These are phyloP conservation scores for Pythium sp. DNA, from an alignment of 352 stramenopile species.

Conservation along the genomic window DNA sequence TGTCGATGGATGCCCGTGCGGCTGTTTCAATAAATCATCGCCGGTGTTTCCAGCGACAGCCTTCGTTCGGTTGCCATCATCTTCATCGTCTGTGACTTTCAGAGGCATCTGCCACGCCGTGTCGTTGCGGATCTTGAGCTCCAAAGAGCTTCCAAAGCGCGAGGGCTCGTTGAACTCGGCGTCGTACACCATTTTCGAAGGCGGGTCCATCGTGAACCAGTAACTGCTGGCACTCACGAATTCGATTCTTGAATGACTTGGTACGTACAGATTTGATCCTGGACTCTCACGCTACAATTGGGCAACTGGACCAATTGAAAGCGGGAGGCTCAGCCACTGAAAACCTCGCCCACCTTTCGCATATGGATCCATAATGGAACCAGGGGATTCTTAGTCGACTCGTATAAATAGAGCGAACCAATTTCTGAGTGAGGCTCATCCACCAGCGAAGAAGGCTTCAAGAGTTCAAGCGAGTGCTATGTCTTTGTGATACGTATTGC, in stretches of 20 bases:
- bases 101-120: background rate
- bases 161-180: background rate
- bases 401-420: constrained; percentile 1
- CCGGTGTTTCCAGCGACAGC: background rate
- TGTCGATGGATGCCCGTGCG: background rate
- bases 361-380: background rate
- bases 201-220: background rate
- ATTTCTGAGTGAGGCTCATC: background rate
- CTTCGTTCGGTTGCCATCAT: background rate
- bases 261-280: background rate
- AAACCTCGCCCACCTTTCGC: background rate
- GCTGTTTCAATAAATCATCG: background rate
- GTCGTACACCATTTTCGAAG: background rate
- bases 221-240: background rate
- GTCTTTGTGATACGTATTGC: background rate
- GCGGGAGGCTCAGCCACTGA: background rate
- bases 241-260: background rate
- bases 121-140: background rate
- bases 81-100: background rate
- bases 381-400: background rate
- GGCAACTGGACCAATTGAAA: background rate
- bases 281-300: background rate
- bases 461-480: background rate
- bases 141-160: background rate
- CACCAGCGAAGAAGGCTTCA: background rate